Evolutionary conservation across 805 yeast genomes (phyloP).

Genomic region (Saccharomyces eubayanus): DNA sequence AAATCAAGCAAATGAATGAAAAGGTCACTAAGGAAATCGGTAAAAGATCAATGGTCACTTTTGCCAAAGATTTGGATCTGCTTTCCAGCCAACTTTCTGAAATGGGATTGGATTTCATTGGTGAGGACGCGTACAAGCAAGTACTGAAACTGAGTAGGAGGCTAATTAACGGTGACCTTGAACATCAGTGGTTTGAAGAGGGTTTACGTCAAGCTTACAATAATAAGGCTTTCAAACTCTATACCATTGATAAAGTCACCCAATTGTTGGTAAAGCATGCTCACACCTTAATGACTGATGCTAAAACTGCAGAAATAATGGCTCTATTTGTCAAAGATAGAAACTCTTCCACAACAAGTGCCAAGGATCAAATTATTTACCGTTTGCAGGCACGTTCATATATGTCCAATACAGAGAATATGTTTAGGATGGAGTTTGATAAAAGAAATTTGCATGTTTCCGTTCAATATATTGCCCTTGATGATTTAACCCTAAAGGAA

Average conservation of each 20-base stretch:
- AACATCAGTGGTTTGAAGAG: slow-evolving; percentile 93
- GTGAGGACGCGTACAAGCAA: slow-evolving; percentile 67
- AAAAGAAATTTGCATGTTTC: slow-evolving; percentile 44
- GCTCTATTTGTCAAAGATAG: slow-evolving; percentile 79
- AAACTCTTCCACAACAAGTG: slow-evolving; percentile 50
- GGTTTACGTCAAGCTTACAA: slow-evolving; percentile 89
- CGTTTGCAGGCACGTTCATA: slow-evolving; percentile 78
- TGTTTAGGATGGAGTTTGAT: slow-evolving; percentile 79
- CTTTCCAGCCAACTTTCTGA: slow-evolving; percentile 74
- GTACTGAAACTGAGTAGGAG: slow-evolving; percentile 65
- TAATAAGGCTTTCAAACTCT: slow-evolving; percentile 85
- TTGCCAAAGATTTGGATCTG: slow-evolving; percentile 81
- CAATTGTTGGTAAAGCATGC: slow-evolving; percentile 79
- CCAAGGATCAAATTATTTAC: slow-evolving; percentile 82
- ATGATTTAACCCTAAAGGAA: slow-evolving; percentile 78
- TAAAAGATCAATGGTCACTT: slow-evolving; percentile 53
- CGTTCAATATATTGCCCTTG: slow-evolving; percentile 78
- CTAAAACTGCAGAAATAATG: slow-evolving; percentile 71
- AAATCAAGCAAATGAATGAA: slow-evolving; percentile 63
- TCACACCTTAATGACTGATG: slow-evolving; percentile 73
- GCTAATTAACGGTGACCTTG: slow-evolving; percentile 81
- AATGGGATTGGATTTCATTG: slow-evolving; percentile 65
- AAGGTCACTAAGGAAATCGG: slow-evolving; percentile 68
- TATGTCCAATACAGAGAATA: slow-evolving; percentile 80
- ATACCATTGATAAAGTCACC: slow-evolving; percentile 87